A percentile compares a stretch with the other conserved stretches of the same genome.
Conservation (phyloP, 2,329 filamentous ascomycete genomes). For the Phyllosticta capitalensis region DNA sequence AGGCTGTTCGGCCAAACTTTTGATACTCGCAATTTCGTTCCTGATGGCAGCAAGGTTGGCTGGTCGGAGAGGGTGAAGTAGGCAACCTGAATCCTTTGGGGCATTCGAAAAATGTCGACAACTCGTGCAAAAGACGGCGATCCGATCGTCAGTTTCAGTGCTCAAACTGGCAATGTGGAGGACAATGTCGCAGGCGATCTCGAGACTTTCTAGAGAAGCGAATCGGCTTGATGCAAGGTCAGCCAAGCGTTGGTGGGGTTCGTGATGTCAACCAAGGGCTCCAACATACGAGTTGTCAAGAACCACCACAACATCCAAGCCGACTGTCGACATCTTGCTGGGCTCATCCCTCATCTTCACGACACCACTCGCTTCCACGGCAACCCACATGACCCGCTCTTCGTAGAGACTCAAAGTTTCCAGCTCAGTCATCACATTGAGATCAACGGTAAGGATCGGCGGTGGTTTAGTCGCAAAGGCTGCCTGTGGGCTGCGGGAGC, state of each 20-base stretch:
- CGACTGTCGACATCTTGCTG: neutral
- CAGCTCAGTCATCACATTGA: slow-evolving; percentile 6
- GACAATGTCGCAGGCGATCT: slow-evolving; percentile 10
- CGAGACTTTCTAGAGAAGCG: slow-evolving; percentile 10
- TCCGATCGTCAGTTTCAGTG: slow-evolving; percentile 9
- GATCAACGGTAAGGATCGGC: slow-evolving; percentile 9
- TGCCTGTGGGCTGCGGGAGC: neutral
- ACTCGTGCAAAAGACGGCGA: slow-evolving; percentile 14
- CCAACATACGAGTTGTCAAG: slow-evolving; percentile 27
- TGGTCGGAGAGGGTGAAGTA: slow-evolving; percentile 9
- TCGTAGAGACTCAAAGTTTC: slow-evolving; percentile 7
- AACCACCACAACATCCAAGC: slow-evolving; percentile 26
- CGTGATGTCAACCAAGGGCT: neutral
- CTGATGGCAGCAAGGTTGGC: neutral
- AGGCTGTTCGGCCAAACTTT: slow-evolving; percentile 1
- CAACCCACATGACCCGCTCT: slow-evolving; percentile 20
- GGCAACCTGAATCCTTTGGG: slow-evolving; percentile 6
- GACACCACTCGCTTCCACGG: slow-evolving; percentile 23
- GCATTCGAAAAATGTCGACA: slow-evolving; percentile 9
- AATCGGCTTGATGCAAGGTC: slow-evolving; percentile 2
- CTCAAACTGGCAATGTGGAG: slow-evolving; percentile 5
- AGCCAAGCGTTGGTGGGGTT: neutral
- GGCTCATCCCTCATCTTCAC: slow-evolving; percentile 14
- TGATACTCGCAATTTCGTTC: slow-evolving; percentile 10
- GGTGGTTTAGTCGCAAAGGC: neutral